A percentile compares a stretch with the other conserved stretches of the same genome.
Evolutionary conservation across 257 asterid genomes (phyloP).

Genomic region (Ocimum tenuiflorum): DNA sequence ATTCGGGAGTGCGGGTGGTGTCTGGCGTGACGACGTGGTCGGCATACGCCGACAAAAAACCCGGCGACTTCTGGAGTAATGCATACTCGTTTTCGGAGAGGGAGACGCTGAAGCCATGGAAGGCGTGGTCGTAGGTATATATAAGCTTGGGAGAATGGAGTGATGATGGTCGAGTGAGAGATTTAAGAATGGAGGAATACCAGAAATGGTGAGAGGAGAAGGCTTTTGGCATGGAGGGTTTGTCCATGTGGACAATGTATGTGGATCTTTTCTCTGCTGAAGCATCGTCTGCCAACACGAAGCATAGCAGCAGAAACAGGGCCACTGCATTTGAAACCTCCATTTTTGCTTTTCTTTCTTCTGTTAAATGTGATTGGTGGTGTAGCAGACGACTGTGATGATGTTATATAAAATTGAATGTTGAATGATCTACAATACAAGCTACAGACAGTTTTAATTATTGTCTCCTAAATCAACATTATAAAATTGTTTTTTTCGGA

Average conservation of each 20-base stretch:
- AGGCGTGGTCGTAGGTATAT: slow-evolving; percentile 29
- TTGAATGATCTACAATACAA: no score
- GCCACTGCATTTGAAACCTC: background rate
- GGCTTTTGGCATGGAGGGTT: slow-evolving; percentile 29
- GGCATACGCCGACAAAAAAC: slow-evolving; percentile 20
- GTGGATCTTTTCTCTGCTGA: slow-evolving; percentile 20
- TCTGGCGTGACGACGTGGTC: slow-evolving; percentile 9
- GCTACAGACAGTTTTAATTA: no score
- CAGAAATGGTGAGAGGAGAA: slow-evolving; percentile 25
- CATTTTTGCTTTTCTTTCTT: background rate
- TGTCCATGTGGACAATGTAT: no score
- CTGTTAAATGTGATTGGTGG: background rate
- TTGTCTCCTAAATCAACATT: no score
- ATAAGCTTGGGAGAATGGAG: slow-evolving; percentile 9
- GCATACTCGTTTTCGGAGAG: slow-evolving; percentile 12
- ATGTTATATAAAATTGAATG: background rate
- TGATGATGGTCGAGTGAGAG: slow-evolving; percentile 6
- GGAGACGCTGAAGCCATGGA: slow-evolving; percentile 29
- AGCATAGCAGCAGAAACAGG: slow-evolving; percentile 4
- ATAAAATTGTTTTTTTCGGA: no score
- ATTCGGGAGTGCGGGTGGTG: slow-evolving; percentile 17
- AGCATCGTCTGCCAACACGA: background rate
- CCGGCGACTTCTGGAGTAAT: slow-evolving; percentile 15
- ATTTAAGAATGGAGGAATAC: slow-evolving; percentile 25
- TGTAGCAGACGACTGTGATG: no score